Evolutionary conservation across 208 protist genomes (phyloP), one percentile per base, ranked within the genome.

Genomic region (Leishmania gerbilli): DNA sequence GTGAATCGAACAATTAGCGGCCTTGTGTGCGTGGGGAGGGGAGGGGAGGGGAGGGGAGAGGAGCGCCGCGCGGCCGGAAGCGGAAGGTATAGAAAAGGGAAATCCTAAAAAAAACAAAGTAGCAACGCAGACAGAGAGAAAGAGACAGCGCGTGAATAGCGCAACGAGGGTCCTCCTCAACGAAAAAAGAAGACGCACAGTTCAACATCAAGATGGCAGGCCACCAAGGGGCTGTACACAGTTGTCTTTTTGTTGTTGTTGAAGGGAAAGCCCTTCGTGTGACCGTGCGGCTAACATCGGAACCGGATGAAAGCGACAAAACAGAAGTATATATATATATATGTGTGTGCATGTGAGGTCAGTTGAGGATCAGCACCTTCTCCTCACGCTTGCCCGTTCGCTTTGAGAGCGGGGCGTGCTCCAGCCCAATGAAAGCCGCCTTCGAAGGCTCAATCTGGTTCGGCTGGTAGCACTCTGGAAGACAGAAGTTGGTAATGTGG

Each of bases 341-440:
- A 15, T 17, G 42, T 51, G 68, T 72, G 68, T 51, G 11, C 13
- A 9, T 21, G 9, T 74, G 69, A 55, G 13, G 11, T 71, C 53
- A 95, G 79, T 95, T 97, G 67, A 94, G 76, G 34, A 97, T 97
- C 31, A 97, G 77, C 19, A 96, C 91, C 81, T 92, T 95, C 60
- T 93, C 92, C 71, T 93, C 90, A 40, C 86, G 86, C 72, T 89
- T 91, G n/a, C 67, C 62, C 31, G 76, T 84, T 42, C 87, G 86
- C 74, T 92, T 96, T 37, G 87, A 85, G 19, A 89, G 82, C 19
- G 88, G 89, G 1, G 94, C 94, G 55, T 97, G 94, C 72, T 97
- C 94, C 21, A 97, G 87, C 4, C 94, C 94, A 64, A 97, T 84
- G 82, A 95, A 97, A n/a, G 94, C 92, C 42, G 85, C 86, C 58